Base-by-base conservation (phyloP, 768 basidiomycete species). In the Suillus lakei region DNA sequence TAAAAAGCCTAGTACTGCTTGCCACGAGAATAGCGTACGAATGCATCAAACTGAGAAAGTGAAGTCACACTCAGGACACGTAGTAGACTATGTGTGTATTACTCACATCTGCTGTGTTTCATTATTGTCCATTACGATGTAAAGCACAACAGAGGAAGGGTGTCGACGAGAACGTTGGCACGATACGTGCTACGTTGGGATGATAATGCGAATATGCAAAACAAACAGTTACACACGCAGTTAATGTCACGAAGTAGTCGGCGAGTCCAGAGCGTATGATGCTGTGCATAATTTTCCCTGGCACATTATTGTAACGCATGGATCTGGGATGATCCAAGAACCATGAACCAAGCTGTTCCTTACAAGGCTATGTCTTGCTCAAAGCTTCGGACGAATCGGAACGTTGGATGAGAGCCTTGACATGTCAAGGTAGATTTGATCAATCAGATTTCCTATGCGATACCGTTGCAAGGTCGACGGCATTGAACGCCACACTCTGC, bases 11-110 rank as follows among this genome's bases (percentile, higher is more conserved):
- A 16, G 26, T 41, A 67, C 66, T 55, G 43, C 26, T 13, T 28
- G 63, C 63, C 51, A 61, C 44, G 8, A 64, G 12, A 5, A 21
- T 18, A 13, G 64, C n/a, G 44, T 56, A 34, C 6, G 59, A 46
- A 34, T 64, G 63, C 10, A 61, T n/a, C 28, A 60, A 1, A 16
- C 66, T 67, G 16, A 28, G 8, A 18, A 30, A 5, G 16, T 30
- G 15, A 23, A 50, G 28, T 51, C 50, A 16, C 18, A 4, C 30
- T 51, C 50, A 51, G 16, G 0, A 30, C 28, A 51, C 16, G 28
- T 30, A 18, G 8, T 30, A 5, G 9, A 18, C 38, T 15, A 39
- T 30, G 4, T 4, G 18, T 18, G 51, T 8, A 51, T 18, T 18
- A 51, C 50, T 51, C 50, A 51, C 50, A 51, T 30, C 16, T 30